Evolutionary conservation across 2,329 filamentous ascomycete genomes (phyloP).

Genomic region (Penicillium sclerotiorum): DNA sequence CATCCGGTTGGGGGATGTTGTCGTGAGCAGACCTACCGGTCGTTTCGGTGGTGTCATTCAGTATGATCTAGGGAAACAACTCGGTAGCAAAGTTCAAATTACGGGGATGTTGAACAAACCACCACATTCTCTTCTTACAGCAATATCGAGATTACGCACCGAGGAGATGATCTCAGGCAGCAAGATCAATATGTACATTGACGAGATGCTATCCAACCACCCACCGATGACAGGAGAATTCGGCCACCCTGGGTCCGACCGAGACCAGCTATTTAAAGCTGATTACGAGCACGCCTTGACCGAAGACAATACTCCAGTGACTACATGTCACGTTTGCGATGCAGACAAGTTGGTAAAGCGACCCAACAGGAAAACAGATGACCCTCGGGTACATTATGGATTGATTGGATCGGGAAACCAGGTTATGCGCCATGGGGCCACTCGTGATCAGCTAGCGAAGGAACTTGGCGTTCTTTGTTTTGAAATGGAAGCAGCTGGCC

Average conservation of each 20-base stretch:
- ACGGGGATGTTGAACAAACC: not conserved
- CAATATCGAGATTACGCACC: not conserved
- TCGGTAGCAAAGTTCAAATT: not conserved
- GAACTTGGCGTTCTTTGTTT: slow-evolving; percentile 18
- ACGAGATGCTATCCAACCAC: too few relatives aligned
- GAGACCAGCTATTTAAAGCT: not conserved
- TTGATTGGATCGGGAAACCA: slow-evolving; percentile 23
- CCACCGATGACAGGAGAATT: not conserved
- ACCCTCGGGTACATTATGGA: slow-evolving; percentile 22
- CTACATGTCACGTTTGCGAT: not conserved
- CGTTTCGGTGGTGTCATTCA: not conserved
- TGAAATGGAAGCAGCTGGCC: slow-evolving; percentile 18
- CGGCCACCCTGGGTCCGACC: not conserved
- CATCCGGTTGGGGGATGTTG: not conserved
- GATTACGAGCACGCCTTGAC: not conserved
- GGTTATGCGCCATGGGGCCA: slow-evolving; percentile 20
- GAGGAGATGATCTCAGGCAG: not conserved
- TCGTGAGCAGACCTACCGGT: not conserved
- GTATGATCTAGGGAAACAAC: not conserved
- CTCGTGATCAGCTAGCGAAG: slow-evolving; percentile 12
- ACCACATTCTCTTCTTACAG: not conserved
- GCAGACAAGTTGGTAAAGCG: not conserved
- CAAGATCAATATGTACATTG: too few relatives aligned
- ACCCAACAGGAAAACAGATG: not conserved
- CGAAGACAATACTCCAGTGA: too few relatives aligned